These are phyloP conservation scores for Triglochin maritima DNA, from an alignment of 106 monocot species.

Conservation along the genomic window DNA sequence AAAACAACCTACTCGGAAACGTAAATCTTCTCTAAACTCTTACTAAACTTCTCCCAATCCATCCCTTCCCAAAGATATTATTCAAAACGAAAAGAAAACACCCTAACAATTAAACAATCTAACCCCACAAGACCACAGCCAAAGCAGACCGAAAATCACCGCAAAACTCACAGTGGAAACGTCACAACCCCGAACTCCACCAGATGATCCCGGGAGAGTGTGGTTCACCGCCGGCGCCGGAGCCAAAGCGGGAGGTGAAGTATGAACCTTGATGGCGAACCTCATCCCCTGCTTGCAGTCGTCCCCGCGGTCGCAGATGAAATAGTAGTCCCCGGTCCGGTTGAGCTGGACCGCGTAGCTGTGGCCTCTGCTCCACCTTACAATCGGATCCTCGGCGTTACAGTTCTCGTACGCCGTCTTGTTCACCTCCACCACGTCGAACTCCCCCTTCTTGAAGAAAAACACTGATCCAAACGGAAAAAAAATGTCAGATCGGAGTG, in stretches of 20 bases:
- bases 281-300: constrained; percentile 33
- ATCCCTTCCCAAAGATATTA: too few species aligned
- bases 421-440: constrained; percentile 33
- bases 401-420: constrained; percentile 18
- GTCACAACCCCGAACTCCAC: too few species aligned
- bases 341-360: constrained; percentile 27
- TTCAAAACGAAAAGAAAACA: too few species aligned
- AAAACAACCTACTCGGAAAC: too few species aligned
- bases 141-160: too few species aligned
- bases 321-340: constrained; percentile 23
- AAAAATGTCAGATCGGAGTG: background rate
- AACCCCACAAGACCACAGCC: too few species aligned
- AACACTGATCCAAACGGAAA: constrained; percentile 9
- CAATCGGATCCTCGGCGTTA: constrained; percentile 18
- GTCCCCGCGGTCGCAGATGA: constrained; percentile 26
- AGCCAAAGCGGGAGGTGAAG: background rate
- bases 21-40: too few species aligned
- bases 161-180: too few species aligned
- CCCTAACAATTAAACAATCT: too few species aligned
- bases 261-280: constrained; percentile 20
- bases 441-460: constrained; percentile 22
- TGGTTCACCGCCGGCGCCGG: background rate
- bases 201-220: too few species aligned
- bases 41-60: too few species aligned
- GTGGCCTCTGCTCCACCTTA: constrained; percentile 16